Evolutionary conservation across 208 protist genomes (phyloP).

Genomic region (Crithidia fasciculata): DNA sequence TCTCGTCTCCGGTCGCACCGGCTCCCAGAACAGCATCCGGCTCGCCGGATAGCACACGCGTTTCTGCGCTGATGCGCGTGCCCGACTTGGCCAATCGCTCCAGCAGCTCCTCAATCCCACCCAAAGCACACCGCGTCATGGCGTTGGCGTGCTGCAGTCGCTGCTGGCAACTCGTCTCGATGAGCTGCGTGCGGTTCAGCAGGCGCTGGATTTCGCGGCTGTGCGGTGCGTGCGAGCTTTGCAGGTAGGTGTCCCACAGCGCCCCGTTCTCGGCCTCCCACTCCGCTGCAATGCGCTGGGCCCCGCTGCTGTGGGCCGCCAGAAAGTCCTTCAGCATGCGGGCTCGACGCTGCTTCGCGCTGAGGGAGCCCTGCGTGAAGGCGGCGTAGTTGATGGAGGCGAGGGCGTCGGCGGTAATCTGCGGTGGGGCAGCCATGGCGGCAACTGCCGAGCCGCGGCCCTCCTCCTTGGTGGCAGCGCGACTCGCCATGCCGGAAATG

Average conservation of each 20-base stretch:
- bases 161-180: constrained; percentile 27
- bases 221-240: constrained; percentile 45
- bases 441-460: background rate
- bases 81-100: constrained; percentile 33
- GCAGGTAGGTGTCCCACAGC: constrained; percentile 39
- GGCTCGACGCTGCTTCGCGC: constrained; percentile 25
- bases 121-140: constrained; percentile 29
- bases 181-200: constrained; percentile 16
- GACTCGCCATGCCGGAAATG: background rate
- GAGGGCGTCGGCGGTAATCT: constrained; percentile 28
- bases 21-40: constrained; percentile 9
- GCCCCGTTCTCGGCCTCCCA: constrained; percentile 25
- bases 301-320: constrained; percentile 30
- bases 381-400: constrained; percentile 40
- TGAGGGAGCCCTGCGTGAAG: constrained; percentile 28
- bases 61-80: constrained; percentile 26
- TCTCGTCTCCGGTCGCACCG: background rate
- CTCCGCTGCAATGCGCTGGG: constrained; percentile 23
- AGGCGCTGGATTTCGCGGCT: constrained; percentile 42
- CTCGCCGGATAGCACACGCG: constrained; percentile 29
- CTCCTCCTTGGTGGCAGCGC: background rate
- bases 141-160: constrained; percentile 37
- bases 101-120: constrained; percentile 40
- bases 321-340: constrained; percentile 43
- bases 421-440: background rate